Evolutionary conservation across 176 grass and related monocot genomes (phyloP).

Genomic region (Aegilops longissima): DNA sequence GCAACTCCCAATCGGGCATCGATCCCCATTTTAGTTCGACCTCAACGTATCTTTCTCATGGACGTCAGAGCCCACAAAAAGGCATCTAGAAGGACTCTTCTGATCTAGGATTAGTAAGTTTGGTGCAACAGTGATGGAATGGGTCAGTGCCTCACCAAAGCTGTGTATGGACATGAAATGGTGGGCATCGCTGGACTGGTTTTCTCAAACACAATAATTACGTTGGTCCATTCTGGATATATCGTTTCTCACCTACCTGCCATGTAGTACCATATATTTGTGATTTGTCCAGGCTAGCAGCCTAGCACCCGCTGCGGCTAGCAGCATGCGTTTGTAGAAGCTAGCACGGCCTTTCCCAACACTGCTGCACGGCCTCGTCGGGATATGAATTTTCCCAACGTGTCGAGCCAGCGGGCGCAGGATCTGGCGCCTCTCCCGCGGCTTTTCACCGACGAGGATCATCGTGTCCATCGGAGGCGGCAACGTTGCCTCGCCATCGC

Average conservation of each 20-base stretch:
- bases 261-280: not conserved
- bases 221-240: not conserved
- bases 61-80: not conserved
- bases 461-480: too few species aligned
- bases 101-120: not conserved
- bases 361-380: too few species aligned
- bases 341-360: too few species aligned
- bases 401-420: too few species aligned
- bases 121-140: not conserved
- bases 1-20: not conserved
- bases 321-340: too few species aligned
- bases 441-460: too few species aligned
- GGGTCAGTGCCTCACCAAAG: not conserved
- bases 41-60: not conserved
- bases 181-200: not conserved
- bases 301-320: not conserved
- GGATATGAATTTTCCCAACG: too few species aligned
- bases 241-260: conserved; percentile 11
- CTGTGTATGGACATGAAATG: not conserved
- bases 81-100: conserved; percentile 39
- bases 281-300: not conserved
- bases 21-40: not conserved
- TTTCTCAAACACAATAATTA: not conserved
- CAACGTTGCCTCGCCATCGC: too few species aligned
- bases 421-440: too few species aligned